Evolutionary conservation across 179 eudicot genomes (phyloP).

Genomic region (Corrigiola litoralis): DNA sequence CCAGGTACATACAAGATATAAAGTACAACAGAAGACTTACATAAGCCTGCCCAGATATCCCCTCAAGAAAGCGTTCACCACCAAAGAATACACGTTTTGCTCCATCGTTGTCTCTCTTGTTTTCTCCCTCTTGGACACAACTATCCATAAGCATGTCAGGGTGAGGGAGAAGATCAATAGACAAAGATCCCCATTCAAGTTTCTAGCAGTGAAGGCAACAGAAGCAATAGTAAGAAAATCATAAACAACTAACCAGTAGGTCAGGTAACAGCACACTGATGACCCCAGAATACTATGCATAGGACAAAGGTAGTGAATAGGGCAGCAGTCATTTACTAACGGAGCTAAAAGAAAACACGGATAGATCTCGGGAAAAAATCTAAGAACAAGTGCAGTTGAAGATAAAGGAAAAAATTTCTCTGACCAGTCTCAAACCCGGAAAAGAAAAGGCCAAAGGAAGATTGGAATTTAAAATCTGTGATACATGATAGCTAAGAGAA

Average conservation of each 20-base stretch:
- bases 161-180: constrained; percentile 94
- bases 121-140: constrained; percentile 49
- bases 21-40: constrained; percentile 36
- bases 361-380: background rate
- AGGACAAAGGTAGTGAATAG: background rate
- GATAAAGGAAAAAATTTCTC: background rate
- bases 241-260: background rate
- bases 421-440: background rate
- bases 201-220: constrained; percentile 42
- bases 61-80: constrained; percentile 97
- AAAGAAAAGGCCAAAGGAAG: background rate
- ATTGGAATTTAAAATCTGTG: background rate
- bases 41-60: constrained; percentile 96
- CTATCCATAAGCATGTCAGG: constrained; percentile 94
- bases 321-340: background rate
- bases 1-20: constrained; percentile 1
- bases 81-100: constrained; percentile 93
- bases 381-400: background rate
- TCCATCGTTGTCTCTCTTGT: constrained; percentile 85
- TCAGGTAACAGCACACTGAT: constrained; percentile 1
- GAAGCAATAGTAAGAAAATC: background rate
- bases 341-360: background rate
- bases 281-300: background rate
- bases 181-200: constrained; percentile 93
- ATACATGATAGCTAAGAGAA: background rate